phyloP scores from a whole-genome alignment of 2,329 filamentous ascomycete species.

The Didymellaceae sp. region DNA sequence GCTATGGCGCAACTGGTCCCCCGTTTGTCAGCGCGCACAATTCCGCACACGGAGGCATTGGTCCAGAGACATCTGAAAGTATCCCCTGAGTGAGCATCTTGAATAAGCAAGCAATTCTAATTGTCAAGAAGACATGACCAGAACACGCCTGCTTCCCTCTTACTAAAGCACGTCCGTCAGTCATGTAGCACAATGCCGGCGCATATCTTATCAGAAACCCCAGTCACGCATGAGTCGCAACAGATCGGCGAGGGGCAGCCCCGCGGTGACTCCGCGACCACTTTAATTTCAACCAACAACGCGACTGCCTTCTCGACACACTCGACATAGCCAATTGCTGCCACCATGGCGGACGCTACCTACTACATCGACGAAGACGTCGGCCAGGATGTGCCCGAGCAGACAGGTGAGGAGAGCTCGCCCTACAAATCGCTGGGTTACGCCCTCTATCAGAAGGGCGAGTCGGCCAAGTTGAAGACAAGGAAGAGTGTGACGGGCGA shows the following conservation, averaged over 20 bases:
- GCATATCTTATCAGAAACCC: slow-evolving; percentile 27
- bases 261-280: slow-evolving; percentile 30
- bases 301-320: slow-evolving; percentile 25
- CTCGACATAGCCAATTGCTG: slow-evolving; percentile 33
- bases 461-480: slow-evolving; percentile 68
- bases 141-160: not conserved
- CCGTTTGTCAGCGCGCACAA: slow-evolving; percentile 16
- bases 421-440: slow-evolving; percentile 83
- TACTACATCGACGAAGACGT: slow-evolving; percentile 83
- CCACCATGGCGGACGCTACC: slow-evolving; percentile 49
- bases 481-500: slow-evolving; percentile 60
- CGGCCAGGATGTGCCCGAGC: slow-evolving; percentile 71
- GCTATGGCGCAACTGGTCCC: slow-evolving; percentile 8
- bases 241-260: slow-evolving; percentile 28
- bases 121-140: not conserved
- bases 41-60: slow-evolving; percentile 3
- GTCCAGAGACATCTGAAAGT: slow-evolving; percentile 20
- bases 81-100: too few species aligned
- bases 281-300: slow-evolving; percentile 37
- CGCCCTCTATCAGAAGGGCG: slow-evolving; percentile 75
- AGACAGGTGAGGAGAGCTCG: slow-evolving; percentile 71
- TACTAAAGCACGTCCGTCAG: not conserved
- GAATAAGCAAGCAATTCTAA: not conserved
- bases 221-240: slow-evolving; percentile 30
- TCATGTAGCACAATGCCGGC: too few species aligned